Percentiles rank a stretch among this genome's conserved stretches.
Conservation (phyloP, 2,329 filamentous ascomycete species). For the Stachybotrys elegans region DNA sequence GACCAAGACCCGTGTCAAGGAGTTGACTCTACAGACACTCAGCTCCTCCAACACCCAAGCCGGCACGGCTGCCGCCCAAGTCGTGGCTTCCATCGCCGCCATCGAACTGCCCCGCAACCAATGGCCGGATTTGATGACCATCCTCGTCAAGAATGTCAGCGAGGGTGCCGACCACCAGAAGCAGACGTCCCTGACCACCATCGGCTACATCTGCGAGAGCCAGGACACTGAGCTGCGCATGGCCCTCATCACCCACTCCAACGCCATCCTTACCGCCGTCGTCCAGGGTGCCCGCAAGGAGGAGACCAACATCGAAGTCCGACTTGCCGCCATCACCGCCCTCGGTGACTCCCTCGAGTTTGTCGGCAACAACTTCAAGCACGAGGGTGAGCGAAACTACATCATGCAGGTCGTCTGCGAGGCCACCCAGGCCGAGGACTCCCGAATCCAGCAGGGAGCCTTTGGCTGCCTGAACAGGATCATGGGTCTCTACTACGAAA, state of each 20-base stretch:
- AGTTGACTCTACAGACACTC: constrained; percentile 83
- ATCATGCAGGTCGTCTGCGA: constrained; percentile 99
- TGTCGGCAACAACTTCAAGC: constrained; percentile 96
- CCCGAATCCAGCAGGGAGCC: constrained; percentile 87
- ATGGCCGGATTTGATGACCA: constrained; percentile 88
- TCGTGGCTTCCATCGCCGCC: constrained; percentile 88
- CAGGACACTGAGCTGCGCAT: constrained; percentile 83
- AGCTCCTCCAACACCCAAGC: constrained; percentile 74
- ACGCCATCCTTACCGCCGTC: constrained; percentile 95
- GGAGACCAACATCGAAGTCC: constrained; percentile 86
- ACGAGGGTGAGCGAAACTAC: constrained; percentile 98
- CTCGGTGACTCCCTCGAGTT: constrained; percentile 97
- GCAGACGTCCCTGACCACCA: constrained; percentile 90
- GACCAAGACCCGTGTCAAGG: constrained; percentile 84
- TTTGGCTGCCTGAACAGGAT: constrained; percentile 98
- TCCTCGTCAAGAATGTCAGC: constrained; percentile 88
- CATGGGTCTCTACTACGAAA: constrained; percentile 98
- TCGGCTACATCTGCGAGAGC: constrained; percentile 97
- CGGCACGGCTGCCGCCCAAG: constrained; percentile 85
- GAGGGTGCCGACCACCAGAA: constrained; percentile 83
- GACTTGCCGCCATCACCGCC: constrained; percentile 86
- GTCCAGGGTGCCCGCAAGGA: constrained; percentile 97
- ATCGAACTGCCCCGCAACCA: constrained; percentile 92
- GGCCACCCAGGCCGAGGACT: constrained; percentile 89
- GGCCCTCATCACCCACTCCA: constrained; percentile 80